These are phyloP conservation scores for Gossypium trilobum DNA, from an alignment of 441 rosid species.

Conservation along the genomic window DNA sequence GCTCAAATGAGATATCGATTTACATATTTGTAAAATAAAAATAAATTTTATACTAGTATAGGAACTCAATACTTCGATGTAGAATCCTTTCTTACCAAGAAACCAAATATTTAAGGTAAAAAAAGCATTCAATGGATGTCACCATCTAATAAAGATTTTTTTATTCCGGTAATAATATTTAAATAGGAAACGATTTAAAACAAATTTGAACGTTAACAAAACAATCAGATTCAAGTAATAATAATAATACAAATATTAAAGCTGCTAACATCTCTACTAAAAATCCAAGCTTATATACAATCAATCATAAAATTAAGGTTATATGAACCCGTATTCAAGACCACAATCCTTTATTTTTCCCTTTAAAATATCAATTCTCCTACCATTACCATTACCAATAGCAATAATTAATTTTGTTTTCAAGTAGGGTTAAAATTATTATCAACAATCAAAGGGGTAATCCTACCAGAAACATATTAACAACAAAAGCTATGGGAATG, in stretches of 20 bases:
- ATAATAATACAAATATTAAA: neutral
- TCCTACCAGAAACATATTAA: no score
- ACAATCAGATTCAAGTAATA: neutral
- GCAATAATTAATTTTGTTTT: neutral
- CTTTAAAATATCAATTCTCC: neutral
- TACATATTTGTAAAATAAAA: neutral
- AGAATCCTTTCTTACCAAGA: neutral
- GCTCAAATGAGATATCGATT: neutral
- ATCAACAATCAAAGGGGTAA: no score
- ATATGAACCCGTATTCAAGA: neutral
- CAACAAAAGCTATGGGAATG: no score
- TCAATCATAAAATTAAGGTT: no score
- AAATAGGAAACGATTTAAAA: neutral
- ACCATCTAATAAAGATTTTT: neutral
- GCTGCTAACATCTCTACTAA: neutral
- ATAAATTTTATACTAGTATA: neutral
- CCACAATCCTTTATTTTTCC: neutral
- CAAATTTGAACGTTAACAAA: neutral
- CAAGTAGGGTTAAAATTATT: no score
- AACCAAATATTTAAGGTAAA: neutral
- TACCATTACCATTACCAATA: neutral
- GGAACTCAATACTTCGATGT: neutral
- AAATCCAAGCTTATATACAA: neutral
- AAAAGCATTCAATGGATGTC: neutral
- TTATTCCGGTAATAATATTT: neutral